Evolutionary conservation across 73 alveolate genomes (phyloP), one percentile per base, ranked within the genome.

Genomic region (Blepharisma japonicum): DNA sequence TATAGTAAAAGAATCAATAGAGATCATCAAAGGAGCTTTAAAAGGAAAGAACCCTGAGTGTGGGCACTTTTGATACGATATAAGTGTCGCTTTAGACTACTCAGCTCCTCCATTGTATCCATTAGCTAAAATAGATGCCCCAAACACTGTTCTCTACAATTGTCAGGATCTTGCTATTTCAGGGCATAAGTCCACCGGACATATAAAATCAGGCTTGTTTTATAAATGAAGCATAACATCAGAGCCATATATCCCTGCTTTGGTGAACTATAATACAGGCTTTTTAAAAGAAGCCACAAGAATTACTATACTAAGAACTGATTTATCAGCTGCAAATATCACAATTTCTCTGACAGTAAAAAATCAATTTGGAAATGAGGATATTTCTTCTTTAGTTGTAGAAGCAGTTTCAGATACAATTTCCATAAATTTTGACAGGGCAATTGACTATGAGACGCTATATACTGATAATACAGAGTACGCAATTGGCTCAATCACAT

Each of bases 141-240:
- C 74, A 14, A 25, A 25, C 11, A 11, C 11, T 14, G 74, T 61
- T n/a, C 18, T 61, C 14, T 61, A 18, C 18, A 25, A n/a, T 14
- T 61, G 74, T 61, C 48, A 61, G 47, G 47, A 25, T 25, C 46
- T 61, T 18, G 0, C 11, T 0, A 39, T 61, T 61, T n/a, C 14
- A 14, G 74, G 74, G 39, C 14, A 8, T 25, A 8, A 14, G 39
- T 61, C 74, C 2, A 20, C 74, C 0, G 50, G 39, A 25, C 50
- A 25, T 8, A 11, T n/a, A 0, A 11, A 9, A 2, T 8, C 14
- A 14, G 5, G 39, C 14, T 39, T 61, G 2, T 61, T 2, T 8
- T 61, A 61, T 61, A 61, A 61, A 61, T 61, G 74, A 39, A 20
- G 4, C n/a, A 53, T 53, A 14, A 53, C 67, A 14, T 53, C 67